Evolutionary conservation across 2,329 filamentous ascomycete genomes (phyloP).

Genomic region (Fusarium aywerte): DNA sequence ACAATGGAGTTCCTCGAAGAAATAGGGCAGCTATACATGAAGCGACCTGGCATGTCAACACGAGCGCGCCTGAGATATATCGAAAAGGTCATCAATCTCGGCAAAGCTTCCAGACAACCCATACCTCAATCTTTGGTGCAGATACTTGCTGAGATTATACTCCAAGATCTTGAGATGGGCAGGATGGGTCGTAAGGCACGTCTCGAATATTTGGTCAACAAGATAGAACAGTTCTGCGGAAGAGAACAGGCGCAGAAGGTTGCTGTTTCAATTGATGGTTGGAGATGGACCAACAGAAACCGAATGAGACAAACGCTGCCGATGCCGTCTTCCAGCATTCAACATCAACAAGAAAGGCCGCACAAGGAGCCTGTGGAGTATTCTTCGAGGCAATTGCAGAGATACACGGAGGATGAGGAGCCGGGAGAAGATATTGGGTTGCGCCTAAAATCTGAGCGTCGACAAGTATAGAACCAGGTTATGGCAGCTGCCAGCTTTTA

Average conservation of each 20-base stretch:
- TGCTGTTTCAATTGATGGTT: conserved; percentile 32
- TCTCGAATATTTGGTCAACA: conserved; percentile 47
- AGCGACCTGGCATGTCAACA: conserved; percentile 44
- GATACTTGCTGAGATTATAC: conserved; percentile 44
- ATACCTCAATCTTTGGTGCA: conserved; percentile 45
- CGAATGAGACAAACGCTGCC: not conserved
- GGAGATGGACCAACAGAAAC: conserved; percentile 39
- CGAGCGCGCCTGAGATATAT: conserved; percentile 49
- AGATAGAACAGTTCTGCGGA: conserved; percentile 46
- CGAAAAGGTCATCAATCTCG: conserved; percentile 44
- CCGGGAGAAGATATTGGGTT: not conserved
- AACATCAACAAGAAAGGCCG: not conserved
- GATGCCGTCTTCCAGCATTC: not conserved
- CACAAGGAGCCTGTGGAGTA: not conserved
- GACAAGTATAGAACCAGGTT: not conserved
- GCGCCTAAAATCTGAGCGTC: conserved; percentile 3
- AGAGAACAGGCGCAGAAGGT: conserved; percentile 30
- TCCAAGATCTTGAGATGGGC: conserved; percentile 51
- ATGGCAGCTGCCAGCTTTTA: not conserved
- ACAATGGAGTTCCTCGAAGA: conserved; percentile 45
- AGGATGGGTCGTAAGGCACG: conserved; percentile 48
- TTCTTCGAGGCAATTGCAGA: not conserved
- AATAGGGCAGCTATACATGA: conserved; percentile 48
- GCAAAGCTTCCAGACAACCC: conserved; percentile 33
- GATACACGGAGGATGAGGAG: not conserved